Base-by-base conservation (phyloP, 306 rosid species). In the Phaseolus lunatus region DNA sequence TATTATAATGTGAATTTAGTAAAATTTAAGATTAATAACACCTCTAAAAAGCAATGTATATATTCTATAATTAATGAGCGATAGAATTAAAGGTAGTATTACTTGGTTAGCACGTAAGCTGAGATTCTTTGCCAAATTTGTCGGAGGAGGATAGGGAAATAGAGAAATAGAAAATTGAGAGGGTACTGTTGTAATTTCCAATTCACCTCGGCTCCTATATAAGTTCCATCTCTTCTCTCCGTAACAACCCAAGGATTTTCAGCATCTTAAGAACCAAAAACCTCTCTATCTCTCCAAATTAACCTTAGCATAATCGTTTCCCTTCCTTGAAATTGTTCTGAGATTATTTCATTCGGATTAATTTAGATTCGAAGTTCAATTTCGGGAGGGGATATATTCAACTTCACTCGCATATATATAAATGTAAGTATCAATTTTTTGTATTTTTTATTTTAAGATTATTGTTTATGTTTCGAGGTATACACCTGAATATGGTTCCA, bases 271-370 rank as follows among this genome's bases (percentile, higher is more conserved):
- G n/a, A 3, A 31, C 20, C 27, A 12, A n/a, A 39, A 27, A 53
- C 44, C 16, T 66, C 8, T 52, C 5, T 45, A 16, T 33, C 71
- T 47, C 75, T 9, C 13, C 35, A 64, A 3, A 14, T 76, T 74
- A n/a, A n/a, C n/a, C n/a, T n/a, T n/a, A n/a, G n/a, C n/a, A n/a
- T n/a, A 23, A 62, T 79, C 31, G 11, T 2, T 72, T 20, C 24
- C 19, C 18, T 71, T 50, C 16, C 62, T 64, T 61, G 22, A 44
- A n/a, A 48, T 59, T 16, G 3, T 15, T 11, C 83, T 78, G 47
- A 62, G 85, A 44, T 66, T 71, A 68, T 73, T 81, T 14, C 48
- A 56, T 78, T 69, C 45, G 49, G 81, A 67, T 47, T 56, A 14
- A 15, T 43, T 61, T 41, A 7, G 20, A 44, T 70, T 43, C 9